Evolutionary conservation across 495 filamentous ascomycete genomes (phyloP).

Genomic region (Neurospora terricola): DNA sequence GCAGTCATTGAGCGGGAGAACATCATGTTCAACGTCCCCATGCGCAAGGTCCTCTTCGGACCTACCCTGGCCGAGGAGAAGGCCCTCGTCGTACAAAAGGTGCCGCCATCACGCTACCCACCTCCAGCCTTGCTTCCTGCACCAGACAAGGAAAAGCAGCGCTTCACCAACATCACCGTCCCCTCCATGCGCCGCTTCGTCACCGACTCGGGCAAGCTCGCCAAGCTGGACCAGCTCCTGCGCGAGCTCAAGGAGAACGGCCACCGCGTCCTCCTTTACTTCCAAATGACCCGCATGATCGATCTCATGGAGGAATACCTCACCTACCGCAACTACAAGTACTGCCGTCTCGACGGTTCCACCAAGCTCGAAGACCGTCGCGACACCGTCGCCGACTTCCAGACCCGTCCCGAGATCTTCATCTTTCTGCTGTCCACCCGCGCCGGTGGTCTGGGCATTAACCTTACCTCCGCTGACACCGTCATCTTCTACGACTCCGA

Average conservation of each 20-base stretch:
- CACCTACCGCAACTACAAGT: conserved; percentile 97
- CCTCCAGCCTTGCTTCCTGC: conserved; percentile 55
- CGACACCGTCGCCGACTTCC: conserved; percentile 96
- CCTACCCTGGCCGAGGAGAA: conserved; percentile 58
- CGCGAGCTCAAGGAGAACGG: conserved; percentile 80
- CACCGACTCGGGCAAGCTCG: conserved; percentile 92
- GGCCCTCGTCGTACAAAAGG: conserved; percentile 57
- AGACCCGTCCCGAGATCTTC: conserved; percentile 84
- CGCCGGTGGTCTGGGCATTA: conserved; percentile 96
- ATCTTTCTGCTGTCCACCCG: conserved; percentile 93
- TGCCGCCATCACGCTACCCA: conserved; percentile 55
- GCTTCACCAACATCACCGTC: conserved; percentile 83
- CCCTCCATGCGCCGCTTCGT: conserved; percentile 99
- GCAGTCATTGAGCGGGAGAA: conserved; percentile 59
- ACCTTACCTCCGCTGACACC: conserved; percentile 81
- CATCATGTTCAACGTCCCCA: conserved; percentile 63
- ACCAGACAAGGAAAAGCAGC: conserved; percentile 66
- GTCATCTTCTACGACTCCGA: conserved; percentile 99
- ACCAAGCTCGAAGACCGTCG: conserved; percentile 97
- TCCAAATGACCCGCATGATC: conserved; percentile 99
- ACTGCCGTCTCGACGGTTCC: conserved; percentile 90
- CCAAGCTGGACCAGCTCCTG: conserved; percentile 80
- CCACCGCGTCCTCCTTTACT: conserved; percentile 96
- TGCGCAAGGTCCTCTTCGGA: conserved; percentile 67
- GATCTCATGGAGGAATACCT: conserved; percentile 98